These are phyloP conservation scores for Hemisphaericaspora lyxosophila DNA, from an alignment of 1,139 yeast genomes.

Conservation along the genomic window DNA sequence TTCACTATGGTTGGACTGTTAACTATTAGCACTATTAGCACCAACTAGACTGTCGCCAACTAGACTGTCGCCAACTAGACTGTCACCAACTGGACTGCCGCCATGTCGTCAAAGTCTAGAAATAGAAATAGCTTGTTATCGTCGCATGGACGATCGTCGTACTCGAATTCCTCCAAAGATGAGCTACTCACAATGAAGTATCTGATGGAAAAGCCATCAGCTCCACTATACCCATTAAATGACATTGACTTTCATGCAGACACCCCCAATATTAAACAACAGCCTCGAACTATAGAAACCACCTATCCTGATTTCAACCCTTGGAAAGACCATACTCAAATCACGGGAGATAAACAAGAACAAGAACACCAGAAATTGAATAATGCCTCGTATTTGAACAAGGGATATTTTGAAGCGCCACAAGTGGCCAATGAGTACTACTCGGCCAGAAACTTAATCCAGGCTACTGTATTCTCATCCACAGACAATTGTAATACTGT, in stretches of 20 bases:
- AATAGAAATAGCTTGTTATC: conserved; percentile 37
- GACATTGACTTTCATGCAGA: conserved; percentile 16
- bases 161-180: conserved; percentile 30
- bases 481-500: conserved; percentile 40
- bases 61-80: too few species aligned
- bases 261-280: conserved; percentile 7
- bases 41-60: too few species aligned
- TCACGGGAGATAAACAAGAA: conserved; percentile 31
- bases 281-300: conserved; percentile 6
- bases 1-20: too few species aligned
- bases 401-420: conserved; percentile 54
- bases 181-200: conserved; percentile 38
- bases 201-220: conserved; percentile 37
- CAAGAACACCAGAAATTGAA: conserved; percentile 28
- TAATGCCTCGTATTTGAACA: conserved; percentile 36
- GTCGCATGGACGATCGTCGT: conserved; percentile 26
- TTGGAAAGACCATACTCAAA: conserved; percentile 66
- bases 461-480: conserved; percentile 41
- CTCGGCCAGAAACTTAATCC: conserved; percentile 52
- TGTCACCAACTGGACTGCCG: too few species aligned
- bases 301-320: conserved; percentile 77
- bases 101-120: conserved; percentile 40
- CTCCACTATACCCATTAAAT: conserved; percentile 37
- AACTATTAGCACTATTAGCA: too few species aligned
- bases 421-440: conserved; percentile 55